These are phyloP conservation scores for Protomyces macrosporus DNA, from an alignment of 1,139 yeast species.

Conservation along the genomic window DNA sequence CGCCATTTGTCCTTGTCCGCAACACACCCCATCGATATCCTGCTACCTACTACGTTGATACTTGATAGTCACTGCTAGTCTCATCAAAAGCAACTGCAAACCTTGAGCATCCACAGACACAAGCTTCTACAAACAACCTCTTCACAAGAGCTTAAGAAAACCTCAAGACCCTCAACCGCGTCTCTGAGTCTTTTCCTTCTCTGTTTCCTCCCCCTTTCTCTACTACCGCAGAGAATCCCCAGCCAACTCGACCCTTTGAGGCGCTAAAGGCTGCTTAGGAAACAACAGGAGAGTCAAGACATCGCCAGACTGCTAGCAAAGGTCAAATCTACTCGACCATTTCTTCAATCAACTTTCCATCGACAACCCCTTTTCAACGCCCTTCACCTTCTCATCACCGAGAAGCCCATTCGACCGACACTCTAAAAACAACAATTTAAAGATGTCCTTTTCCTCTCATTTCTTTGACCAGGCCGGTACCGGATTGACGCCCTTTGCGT, in stretches of 20 bases:
- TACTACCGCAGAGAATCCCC: neutral
- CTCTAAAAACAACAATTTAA: too few relatives aligned
- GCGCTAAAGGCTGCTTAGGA: neutral
- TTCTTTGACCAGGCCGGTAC: neutral
- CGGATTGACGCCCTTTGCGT: neutral
- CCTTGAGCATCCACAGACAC: too few relatives aligned
- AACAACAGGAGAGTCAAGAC: neutral
- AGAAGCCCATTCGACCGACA: too few relatives aligned
- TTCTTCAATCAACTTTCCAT: neutral
- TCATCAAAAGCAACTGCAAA: neutral
- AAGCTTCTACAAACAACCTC: too few relatives aligned
- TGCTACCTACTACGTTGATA: neutral
- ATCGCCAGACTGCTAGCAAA: too few relatives aligned
- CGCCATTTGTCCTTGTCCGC: neutral
- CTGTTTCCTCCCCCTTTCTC: neutral
- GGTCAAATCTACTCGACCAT: too few relatives aligned
- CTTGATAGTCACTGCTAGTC: neutral
- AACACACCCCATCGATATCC: neutral
- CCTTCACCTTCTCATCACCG: too few relatives aligned
- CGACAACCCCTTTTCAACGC: too few relatives aligned
- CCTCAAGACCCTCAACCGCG: too few relatives aligned
- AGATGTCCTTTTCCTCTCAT: neutral
- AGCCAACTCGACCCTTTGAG: slow-evolving; percentile 2
- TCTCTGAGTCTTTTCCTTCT: neutral
- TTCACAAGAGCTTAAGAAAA: too few relatives aligned